Base-by-base conservation (phyloP, 768 basidiomycete species). In the Boletus barrowsii region DNA sequence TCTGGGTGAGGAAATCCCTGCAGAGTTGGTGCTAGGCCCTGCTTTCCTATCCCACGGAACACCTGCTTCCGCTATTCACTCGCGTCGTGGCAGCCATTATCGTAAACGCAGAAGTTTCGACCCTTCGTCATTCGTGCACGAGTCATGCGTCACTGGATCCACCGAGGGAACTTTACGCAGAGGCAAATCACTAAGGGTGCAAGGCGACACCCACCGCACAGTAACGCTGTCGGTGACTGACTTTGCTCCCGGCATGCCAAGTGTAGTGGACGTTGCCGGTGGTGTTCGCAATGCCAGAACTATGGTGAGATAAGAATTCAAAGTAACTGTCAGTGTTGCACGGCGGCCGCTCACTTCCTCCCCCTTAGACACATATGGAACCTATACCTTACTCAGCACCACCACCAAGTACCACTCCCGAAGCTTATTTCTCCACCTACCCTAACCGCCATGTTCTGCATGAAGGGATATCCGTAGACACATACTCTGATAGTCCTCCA, bases 1-100 rank as follows among this genome's bases (percentile, higher is more conserved):
- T 56, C 63, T 75, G 8, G 74, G 75, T 43, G 72, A 75, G 56
- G 64, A 71, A 47, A 68, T 76, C 42, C 73, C 77, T 14, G 62
- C 68, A 5, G 75, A 73, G 40, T 61, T 77, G 48, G 51, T 72
- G 26, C 55, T 63, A 47, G 49, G 35, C 48, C 59, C 56, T 26
- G 35, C 49, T 33, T 39, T 47, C 33, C 20, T 40, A 47, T 50
- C 54, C 26, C 42, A 43, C 9, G 39, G 32, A 13, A 17, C 44
- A 4, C 45, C 40, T 18, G 26, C 3, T 18, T 50, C 35, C 14
- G 22, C 44, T 20, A 32, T 29, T 41, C 32, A 32, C 29, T n/a
- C 37, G 4, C 53, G 33, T 35, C 39, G 42, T 42, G 48, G 39
- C 10, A 18, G 39, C 33, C 33, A 35, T 45, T 59, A 51, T 53